Conservation (phyloP, 805 yeast genomes). For the Candida sonorensis region DNA sequence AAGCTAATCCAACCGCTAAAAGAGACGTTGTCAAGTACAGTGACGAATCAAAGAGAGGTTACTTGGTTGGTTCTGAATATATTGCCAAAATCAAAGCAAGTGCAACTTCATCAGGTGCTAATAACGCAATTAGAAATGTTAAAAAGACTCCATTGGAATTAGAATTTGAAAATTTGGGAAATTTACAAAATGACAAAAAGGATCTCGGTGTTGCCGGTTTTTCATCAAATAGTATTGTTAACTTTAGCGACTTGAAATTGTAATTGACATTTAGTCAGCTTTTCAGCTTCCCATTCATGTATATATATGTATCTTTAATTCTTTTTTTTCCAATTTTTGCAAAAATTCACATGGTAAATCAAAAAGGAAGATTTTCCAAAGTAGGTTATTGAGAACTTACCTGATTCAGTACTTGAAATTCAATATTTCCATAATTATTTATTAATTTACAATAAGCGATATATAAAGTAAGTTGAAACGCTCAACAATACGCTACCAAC, state of each 20-base stretch:
- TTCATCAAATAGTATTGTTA: slow-evolving; percentile 16
- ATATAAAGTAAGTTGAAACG: too few species aligned
- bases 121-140: slow-evolving; percentile 9
- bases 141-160: slow-evolving; percentile 16
- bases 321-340: too few species aligned
- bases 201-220: slow-evolving; percentile 16
- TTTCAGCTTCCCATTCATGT: slow-evolving; percentile 1
- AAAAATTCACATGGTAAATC: too few species aligned
- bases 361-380: too few species aligned
- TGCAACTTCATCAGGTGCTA: slow-evolving; percentile 1
- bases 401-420: too few species aligned
- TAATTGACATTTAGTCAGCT: slow-evolving; percentile 1
- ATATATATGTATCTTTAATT: slow-evolving; percentile 5
- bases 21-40: slow-evolving; percentile 78
- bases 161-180: slow-evolving; percentile 13
- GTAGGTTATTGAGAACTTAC: too few species aligned
- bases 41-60: slow-evolving; percentile 67
- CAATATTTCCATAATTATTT: too few species aligned
- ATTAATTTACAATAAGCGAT: too few species aligned
- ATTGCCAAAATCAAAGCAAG: slow-evolving; percentile 22
- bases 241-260: slow-evolving; percentile 19
- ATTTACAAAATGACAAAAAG: slow-evolving; percentile 3
- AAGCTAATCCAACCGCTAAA: slow-evolving; percentile 78
- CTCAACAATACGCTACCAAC: too few species aligned
- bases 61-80: slow-evolving; percentile 38